Conservation (phyloP, 768 basidiomycete species). For the Pulveroboletus sp. region DNA sequence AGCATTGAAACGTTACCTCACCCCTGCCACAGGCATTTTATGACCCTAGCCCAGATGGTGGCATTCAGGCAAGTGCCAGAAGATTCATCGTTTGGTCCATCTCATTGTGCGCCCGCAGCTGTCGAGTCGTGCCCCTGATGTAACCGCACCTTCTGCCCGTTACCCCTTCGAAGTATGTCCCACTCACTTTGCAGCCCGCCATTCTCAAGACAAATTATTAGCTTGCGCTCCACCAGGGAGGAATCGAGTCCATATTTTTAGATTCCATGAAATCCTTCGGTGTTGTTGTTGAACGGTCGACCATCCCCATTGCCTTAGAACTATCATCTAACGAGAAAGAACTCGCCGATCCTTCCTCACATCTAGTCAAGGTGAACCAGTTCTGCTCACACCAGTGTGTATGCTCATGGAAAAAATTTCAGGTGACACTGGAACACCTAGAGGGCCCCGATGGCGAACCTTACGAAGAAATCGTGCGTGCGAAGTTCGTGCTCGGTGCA, state of each 20-base stretch:
- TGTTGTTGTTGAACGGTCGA: slow-evolving; percentile 33
- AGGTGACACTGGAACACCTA: slow-evolving; percentile 22
- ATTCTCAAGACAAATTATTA: slow-evolving; percentile 6
- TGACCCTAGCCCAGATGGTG: slow-evolving; percentile 58
- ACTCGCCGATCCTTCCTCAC: slow-evolving; percentile 19
- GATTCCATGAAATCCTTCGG: slow-evolving; percentile 32
- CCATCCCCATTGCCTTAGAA: slow-evolving; percentile 26
- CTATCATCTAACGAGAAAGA: slow-evolving; percentile 25
- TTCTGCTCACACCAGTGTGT: not conserved
- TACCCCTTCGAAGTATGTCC: slow-evolving; percentile 64
- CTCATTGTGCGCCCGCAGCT: slow-evolving; percentile 37
- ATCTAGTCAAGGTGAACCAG: slow-evolving; percentile 19
- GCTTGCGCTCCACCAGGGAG: slow-evolving; percentile 35
- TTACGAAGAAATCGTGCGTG: slow-evolving; percentile 55
- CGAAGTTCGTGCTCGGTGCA: slow-evolving; percentile 74
- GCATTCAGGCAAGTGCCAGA: slow-evolving; percentile 48
- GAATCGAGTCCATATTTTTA: slow-evolving; percentile 33
- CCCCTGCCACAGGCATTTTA: slow-evolving; percentile 62
- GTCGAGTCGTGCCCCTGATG: slow-evolving; percentile 58
- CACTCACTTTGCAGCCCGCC: not conserved
- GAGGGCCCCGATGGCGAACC: slow-evolving; percentile 30
- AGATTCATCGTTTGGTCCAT: not conserved
- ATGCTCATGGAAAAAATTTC: not conserved
- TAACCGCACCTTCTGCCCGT: slow-evolving; percentile 58
- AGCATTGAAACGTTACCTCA: not conserved